Base-by-base conservation (phyloP, 805 yeast genomes). In the Ogataea pignaliae region DNA sequence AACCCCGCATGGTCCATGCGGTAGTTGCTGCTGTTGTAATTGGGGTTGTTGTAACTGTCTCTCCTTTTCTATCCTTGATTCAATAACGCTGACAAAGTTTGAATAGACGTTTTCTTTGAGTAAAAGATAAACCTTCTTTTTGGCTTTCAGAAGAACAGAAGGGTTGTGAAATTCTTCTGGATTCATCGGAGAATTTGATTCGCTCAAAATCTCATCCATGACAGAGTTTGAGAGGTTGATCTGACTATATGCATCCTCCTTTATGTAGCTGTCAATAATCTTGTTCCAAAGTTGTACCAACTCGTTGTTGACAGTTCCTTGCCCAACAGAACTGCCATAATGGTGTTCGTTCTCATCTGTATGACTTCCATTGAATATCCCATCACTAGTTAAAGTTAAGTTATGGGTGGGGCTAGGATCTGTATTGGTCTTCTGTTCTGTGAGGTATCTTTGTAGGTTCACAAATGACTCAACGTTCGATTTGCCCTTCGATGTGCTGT, bases 201-300 rank as follows among this genome's bases (percentile, higher is more conserved):
- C 71, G 10, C 36, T 18, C 10, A 61, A 44, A n/a, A 64, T 47
- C 15, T 50, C 53, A 13, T 63, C 56, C 46, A 58, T 64, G 3
- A 73, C 60, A 8, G 65, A 62, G 46, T 64, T 55, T 0, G 80
- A 72, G 18, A 78, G 49, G 55, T 78, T 78, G 46, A 78, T 67
- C 55, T 78, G 80, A 34, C 63, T 64, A 2, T 71, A 69, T 1
- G 82, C 65, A 43, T 73, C 67, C 12, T 62, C 64, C 11, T 50
- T 44, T 34, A 78, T 66, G 53, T 69, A 78, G n/a, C 53, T 58
- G 17, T 53, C 47, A 14, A 78, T 57, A 35, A 78, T 70, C 41
- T 53, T 31, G 7, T 29, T 36, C 59, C 61, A 59, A 13, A 32
- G 29, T n/a, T 37, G 28, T 2, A 35, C 34, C 10, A 48, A 21